Percentiles rank a stretch among this genome's conserved stretches.
Conservation (phyloP, 805 yeast species). For the Hyphopichia homilentoma region DNA sequence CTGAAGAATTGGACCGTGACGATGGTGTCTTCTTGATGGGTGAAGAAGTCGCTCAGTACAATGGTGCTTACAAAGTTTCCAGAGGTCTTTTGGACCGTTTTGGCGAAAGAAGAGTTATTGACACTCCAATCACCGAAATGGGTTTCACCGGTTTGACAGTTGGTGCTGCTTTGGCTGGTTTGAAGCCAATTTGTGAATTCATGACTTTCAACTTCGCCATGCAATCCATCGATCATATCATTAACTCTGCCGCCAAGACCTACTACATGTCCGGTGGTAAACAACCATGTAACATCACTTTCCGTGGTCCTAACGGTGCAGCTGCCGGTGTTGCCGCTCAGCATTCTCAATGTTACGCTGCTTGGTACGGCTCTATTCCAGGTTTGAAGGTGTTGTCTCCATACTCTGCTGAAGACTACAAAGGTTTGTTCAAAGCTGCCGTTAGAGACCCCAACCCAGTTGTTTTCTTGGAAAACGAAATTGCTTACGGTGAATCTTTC, state of each 20-base stretch:
- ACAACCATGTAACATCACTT: conserved; percentile 94
- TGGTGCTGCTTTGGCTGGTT: conserved; percentile 94
- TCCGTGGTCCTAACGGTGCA: conserved; percentile 99
- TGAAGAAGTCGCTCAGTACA: conserved; percentile 98
- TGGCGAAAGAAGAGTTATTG: conserved; percentile 89
- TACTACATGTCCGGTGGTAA: conserved; percentile 99
- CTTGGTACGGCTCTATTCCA: conserved; percentile 98
- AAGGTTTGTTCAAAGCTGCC: conserved; percentile 94
- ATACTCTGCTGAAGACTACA: conserved; percentile 91
- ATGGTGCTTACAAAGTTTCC: conserved; percentile 98
- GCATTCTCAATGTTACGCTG: conserved; percentile 96
- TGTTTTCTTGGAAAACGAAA: conserved; percentile 92
- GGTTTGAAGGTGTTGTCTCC: conserved; percentile 97
- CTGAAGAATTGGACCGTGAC: conserved; percentile 96
- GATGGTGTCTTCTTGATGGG: conserved; percentile 94
- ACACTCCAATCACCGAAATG: conserved; percentile 99
- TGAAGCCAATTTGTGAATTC: conserved; percentile 96
- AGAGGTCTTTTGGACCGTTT: conserved; percentile 93
- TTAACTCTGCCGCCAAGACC: conserved; percentile 98
- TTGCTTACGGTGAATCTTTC: conserved; percentile 87
- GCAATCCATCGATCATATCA: conserved; percentile 98
- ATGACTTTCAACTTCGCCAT: conserved; percentile 99
- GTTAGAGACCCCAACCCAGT: conserved; percentile 99
- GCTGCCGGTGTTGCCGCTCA: conserved; percentile 99
- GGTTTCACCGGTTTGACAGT: conserved; percentile 95